phyloP scores from a whole-genome alignment of 352 stramenopile species.

The Globisporangium nagaii region DNA sequence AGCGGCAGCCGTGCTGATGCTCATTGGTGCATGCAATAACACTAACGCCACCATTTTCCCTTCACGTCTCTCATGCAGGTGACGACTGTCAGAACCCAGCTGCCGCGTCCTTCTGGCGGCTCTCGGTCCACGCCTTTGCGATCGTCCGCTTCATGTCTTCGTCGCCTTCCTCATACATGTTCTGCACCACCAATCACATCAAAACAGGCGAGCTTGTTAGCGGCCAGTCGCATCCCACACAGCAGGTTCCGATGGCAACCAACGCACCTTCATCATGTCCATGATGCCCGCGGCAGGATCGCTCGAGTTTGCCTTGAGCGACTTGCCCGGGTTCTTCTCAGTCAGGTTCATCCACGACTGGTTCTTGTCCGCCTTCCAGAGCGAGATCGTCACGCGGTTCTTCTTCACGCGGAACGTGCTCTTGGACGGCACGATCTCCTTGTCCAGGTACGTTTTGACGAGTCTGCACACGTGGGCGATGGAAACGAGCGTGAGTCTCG shows the following conservation, averaged over 20 bases:
- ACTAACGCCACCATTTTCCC: neutral
- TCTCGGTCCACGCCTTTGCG: constrained; percentile 84
- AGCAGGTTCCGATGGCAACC: neutral
- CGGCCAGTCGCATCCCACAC: too few relatives aligned
- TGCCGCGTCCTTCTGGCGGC: constrained; percentile 58
- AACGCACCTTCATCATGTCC: constrained; percentile 87
- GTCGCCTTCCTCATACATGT: constrained; percentile 88
- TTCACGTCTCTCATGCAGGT: neutral
- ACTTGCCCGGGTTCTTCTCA: constrained; percentile 70
- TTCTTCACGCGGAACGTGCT: constrained; percentile 81
- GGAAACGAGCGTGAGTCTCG: neutral
- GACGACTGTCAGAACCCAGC: constrained; percentile 8
- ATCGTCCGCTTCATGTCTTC: constrained; percentile 89
- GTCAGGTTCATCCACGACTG: constrained; percentile 79
- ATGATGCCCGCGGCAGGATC: constrained; percentile 83
- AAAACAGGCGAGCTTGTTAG: too few relatives aligned
- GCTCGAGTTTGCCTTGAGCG: constrained; percentile 32
- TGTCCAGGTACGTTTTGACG: constrained; percentile 75
- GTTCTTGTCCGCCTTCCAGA: constrained; percentile 77
- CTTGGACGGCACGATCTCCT: constrained; percentile 73
- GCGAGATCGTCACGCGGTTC: constrained; percentile 75
- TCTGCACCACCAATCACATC: constrained; percentile 23
- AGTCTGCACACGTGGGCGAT: constrained; percentile 36
- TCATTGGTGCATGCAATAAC: neutral
- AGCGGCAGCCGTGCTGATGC: too few relatives aligned